Evolutionary conservation across 2,329 filamentous ascomycete species (phyloP).

Genomic region (Pyrenochaeta sp.): DNA sequence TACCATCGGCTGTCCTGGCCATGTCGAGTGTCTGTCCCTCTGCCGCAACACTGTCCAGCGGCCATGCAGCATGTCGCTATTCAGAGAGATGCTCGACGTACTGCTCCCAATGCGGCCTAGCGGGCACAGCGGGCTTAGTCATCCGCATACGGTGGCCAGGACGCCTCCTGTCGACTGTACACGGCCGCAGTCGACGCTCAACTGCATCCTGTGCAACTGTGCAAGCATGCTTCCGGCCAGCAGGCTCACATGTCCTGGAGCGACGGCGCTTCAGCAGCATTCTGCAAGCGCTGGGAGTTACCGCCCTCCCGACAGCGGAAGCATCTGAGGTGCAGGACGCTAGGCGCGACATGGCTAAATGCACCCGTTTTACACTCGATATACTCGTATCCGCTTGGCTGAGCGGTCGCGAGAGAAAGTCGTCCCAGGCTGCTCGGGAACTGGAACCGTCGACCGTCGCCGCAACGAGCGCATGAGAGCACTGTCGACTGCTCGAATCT

Average conservation of each 20-base stretch:
- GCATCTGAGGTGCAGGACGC: slow-evolving; percentile 9
- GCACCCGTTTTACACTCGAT: slow-evolving; percentile 3
- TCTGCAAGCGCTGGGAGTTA: not conserved
- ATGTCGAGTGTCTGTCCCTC: no score
- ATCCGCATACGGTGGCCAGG: not conserved
- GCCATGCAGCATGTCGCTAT: no score
- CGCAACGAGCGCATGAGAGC: not conserved
- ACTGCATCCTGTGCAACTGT: not conserved
- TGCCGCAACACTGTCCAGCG: no score
- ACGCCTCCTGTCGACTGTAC: no score
- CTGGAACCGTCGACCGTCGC: not conserved
- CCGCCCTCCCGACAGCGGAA: not conserved
- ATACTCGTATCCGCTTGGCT: slow-evolving; percentile 20
- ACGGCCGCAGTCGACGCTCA: no score
- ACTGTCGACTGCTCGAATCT: not conserved
- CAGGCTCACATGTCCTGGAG: not conserved
- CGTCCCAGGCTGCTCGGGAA: not conserved
- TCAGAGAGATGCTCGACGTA: no score
- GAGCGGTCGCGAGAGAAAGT: not conserved
- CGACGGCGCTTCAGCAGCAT: not conserved
- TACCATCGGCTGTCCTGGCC: no score
- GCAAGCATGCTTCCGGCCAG: not conserved
- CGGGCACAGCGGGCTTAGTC: no score
- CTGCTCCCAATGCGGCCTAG: no score
- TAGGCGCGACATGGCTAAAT: slow-evolving; percentile 15